Conservation (phyloP, 1,139 yeast genomes). For the Taphrina wiesneri region DNA sequence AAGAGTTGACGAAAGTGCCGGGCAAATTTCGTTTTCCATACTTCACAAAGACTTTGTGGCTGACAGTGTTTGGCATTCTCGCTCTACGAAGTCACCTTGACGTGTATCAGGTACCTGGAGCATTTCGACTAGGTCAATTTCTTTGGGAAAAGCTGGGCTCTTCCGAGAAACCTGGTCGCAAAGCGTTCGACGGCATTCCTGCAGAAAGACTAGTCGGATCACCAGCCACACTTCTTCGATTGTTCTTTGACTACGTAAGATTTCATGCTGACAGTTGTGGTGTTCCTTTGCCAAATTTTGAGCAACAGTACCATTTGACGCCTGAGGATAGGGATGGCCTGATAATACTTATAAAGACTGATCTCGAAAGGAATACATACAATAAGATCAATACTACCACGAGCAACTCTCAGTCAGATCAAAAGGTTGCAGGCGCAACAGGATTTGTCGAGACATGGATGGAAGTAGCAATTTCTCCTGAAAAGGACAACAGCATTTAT, state of each 20-base stretch:
- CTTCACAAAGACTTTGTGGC: constrained; percentile 71
- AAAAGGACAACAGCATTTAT: background rate
- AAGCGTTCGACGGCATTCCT: background rate
- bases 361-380: background rate
- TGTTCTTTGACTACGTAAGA: background rate
- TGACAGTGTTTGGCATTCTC: constrained; percentile 46
- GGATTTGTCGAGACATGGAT: background rate
- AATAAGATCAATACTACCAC: background rate
- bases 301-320: background rate
- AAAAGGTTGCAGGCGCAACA: background rate
- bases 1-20: constrained; percentile 69
- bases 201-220: constrained; percentile 1
- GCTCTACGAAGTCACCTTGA: background rate
- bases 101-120: background rate
- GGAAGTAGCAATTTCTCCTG: background rate
- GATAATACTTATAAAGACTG: background rate
- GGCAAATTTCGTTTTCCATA: constrained; percentile 74
- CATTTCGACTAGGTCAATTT: background rate
- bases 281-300: background rate
- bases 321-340: background rate
- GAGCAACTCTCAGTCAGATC: background rate
- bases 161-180: background rate
- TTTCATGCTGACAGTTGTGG: background rate
- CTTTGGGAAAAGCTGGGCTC: background rate
- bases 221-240: background rate